Evolutionary conservation across 257 asterid species (phyloP), one percentile per base, ranked within the genome.

Genomic region (Solanum ossicruentum): DNA sequence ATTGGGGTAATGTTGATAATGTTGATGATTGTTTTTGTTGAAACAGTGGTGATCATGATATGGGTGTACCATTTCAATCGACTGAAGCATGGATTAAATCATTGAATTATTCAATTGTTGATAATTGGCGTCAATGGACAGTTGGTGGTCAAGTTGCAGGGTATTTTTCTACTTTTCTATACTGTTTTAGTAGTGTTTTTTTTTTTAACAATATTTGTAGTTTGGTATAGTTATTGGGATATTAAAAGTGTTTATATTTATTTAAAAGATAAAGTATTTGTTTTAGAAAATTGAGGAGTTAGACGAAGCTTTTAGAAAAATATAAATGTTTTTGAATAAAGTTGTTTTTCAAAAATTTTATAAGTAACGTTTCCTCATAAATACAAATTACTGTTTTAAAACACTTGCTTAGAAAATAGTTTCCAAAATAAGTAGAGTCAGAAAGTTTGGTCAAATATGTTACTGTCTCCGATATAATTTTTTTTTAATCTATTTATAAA

Each of bases 1-100:
- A n/a, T n/a, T n/a, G n/a, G n/a, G n/a, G n/a, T n/a, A n/a, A n/a
- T n/a, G n/a, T n/a, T n/a, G n/a, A n/a, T n/a, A n/a, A n/a, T n/a
- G n/a, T n/a, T n/a, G n/a, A n/a, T n/a, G n/a, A 49, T 15, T 26
- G 3, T 21, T 66, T 21, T 66, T 83, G 41, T 51, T 28, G 81
- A 84, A 36, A n/a, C 83, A 90, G 91, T 65, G 93, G 93, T 17
- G 93, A 91, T 85, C 93, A 91, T 57, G 92, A 91, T 23, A 67
- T 85, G 80, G 1, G 43, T 13, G 80, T 89, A n/a, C 87, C 92
- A 20, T 87, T 70, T 84, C 54, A 65, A 20, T 88, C 93, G 45
- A 89, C 93, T 15, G 77, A 85, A 89, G 93, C 91, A 49, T 91
- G 93, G 93, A 91, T 88, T 86, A 86, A 57, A 71, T 85, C 88